Evolutionary conservation across 2,329 filamentous ascomycete species (phyloP), one percentile per base, ranked within the genome.

Genomic region (Microsporum canis): DNA sequence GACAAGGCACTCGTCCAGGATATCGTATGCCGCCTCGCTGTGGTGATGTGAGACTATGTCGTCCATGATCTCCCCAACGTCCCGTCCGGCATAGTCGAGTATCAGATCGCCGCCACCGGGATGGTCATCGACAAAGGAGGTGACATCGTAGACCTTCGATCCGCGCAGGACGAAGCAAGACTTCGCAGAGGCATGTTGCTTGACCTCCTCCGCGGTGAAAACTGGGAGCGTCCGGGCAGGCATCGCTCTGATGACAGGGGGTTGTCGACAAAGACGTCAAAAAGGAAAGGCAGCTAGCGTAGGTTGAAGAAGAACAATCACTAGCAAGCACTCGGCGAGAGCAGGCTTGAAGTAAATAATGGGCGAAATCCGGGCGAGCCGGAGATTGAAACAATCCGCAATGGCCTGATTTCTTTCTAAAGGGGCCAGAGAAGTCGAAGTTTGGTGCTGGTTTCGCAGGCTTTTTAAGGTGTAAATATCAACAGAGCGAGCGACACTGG

Each of bases 101-200:
- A 99, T 87, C 68, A 97, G 79, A 64, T 96, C 89, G 68, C 85
- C 84, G 62, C 94, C 94, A 67, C 94, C 94, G 29, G 94, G 94
- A 72, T 99, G 94, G 66, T 91, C 86, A 59, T 91, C 84, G 63
- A 96, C 75, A 71, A 99, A 99, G 61, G 89, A 84, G 62, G 94
- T 96, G 65, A 99, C 82, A 79, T 99, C 92, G 81, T 91, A 99
- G 68, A 99, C 92, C 68, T 92, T 95, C 62, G 83, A 82, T 64
- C 90, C 91, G 60, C 96, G 80, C 2, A 89, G 94, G 68, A 99
- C 91, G 79, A 91, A 99, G 79, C 92, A 97, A 57, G 90, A 95
- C 71, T 90, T 84, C 57, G 79, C 78, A 55, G 84, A 86, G 73
- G 88, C 92, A 75, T 95, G 91, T 67, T 85, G 79, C 73, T 87